phyloP scores from a whole-genome alignment of 2,329 filamentous ascomycete species.

The Pseudodiploospora longispora region DNA sequence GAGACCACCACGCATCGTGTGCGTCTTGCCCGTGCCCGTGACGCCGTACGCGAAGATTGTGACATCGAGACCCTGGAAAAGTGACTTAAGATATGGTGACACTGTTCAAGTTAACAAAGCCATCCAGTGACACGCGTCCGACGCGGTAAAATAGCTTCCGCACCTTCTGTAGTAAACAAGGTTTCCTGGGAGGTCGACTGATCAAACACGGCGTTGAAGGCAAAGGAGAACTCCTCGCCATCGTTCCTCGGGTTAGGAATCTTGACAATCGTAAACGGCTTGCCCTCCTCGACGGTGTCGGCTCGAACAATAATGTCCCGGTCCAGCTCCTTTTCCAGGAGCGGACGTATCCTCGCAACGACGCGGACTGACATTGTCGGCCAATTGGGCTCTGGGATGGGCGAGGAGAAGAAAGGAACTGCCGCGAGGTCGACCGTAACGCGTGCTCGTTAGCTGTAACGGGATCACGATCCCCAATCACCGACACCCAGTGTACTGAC shows the following conservation, averaged over 20 bases:
- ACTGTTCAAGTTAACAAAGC: constrained; percentile 46
- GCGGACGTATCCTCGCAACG: constrained; percentile 81
- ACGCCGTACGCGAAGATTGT: constrained; percentile 91
- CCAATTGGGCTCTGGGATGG: constrained; percentile 2
- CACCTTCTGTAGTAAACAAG: constrained; percentile 84
- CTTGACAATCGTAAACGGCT: constrained; percentile 62
- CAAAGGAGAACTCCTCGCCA: constrained; percentile 82
- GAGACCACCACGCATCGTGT: constrained; percentile 90
- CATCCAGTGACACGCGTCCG: constrained; percentile 2
- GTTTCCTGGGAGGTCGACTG: constrained; percentile 72
- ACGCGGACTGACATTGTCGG: constrained; percentile 63
- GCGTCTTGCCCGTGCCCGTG: constrained; percentile 89
- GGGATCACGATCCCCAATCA: constrained; percentile 4
- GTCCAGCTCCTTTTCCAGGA: constrained; percentile 77
- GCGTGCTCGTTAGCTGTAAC: neutral
- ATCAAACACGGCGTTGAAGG: constrained; percentile 91
- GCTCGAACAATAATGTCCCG: constrained; percentile 77
- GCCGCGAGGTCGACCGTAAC: constrained; percentile 1
- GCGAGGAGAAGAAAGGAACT: constrained; percentile 12
- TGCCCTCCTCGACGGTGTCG: constrained; percentile 53
- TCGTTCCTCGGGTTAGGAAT: constrained; percentile 95
- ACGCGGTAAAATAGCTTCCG: constrained; percentile 14
- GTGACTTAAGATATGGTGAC: constrained; percentile 78
- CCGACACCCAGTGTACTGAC: neutral
- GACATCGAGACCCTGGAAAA: constrained; percentile 82